These are phyloP conservation scores for Thelephora ganbajun DNA, from an alignment of 768 basidiomycete genomes.

Conservation along the genomic window DNA sequence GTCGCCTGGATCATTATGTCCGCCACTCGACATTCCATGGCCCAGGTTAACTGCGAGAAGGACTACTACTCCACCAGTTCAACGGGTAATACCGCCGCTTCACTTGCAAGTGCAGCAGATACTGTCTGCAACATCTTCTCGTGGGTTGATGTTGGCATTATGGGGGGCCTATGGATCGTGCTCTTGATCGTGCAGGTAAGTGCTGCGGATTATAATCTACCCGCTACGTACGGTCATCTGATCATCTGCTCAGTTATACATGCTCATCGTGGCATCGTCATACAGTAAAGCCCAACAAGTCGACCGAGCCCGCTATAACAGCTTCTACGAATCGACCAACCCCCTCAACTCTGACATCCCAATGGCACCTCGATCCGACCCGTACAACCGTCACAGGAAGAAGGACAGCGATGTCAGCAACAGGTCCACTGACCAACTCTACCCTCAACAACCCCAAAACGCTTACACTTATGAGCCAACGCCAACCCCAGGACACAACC, in stretches of 20 bases:
- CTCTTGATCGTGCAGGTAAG: slow-evolving; percentile 67
- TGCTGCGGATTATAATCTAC: slow-evolving; percentile 15
- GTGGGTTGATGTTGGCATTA: slow-evolving; percentile 86
- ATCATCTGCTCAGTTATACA: slow-evolving; percentile 32
- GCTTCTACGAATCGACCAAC: slow-evolving; percentile 45
- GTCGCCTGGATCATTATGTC: slow-evolving; percentile 76
- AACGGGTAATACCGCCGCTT: slow-evolving; percentile 16
- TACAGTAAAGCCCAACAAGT: slow-evolving; percentile 61
- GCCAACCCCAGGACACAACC: slow-evolving; percentile 22
- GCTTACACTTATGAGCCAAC: slow-evolving; percentile 26
- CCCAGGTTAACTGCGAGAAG: slow-evolving; percentile 49
- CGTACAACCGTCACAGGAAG: slow-evolving; percentile 13
- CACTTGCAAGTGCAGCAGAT: slow-evolving; percentile 36
- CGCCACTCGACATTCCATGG: slow-evolving; percentile 59
- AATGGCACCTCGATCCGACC: slow-evolving; percentile 47
- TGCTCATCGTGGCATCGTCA: slow-evolving; percentile 34
- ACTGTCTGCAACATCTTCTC: slow-evolving; percentile 81
- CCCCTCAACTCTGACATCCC: slow-evolving; percentile 46
- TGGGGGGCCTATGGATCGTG: slow-evolving; percentile 79
- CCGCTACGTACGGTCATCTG: slow-evolving; percentile 22
- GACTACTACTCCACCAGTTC: slow-evolving; percentile 30
- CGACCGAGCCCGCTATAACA: slow-evolving; percentile 75
- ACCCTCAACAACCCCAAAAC: slow-evolving; percentile 11
- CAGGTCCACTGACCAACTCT: slow-evolving; percentile 5
- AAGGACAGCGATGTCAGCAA: slow-evolving; percentile 8